A percentile compares a stretch with the other conserved stretches of the same genome.
These are phyloP conservation scores for Pseudozyma tsukubaensis DNA, from an alignment of 1,284 basidiomycete species.

Conservation along the genomic window DNA sequence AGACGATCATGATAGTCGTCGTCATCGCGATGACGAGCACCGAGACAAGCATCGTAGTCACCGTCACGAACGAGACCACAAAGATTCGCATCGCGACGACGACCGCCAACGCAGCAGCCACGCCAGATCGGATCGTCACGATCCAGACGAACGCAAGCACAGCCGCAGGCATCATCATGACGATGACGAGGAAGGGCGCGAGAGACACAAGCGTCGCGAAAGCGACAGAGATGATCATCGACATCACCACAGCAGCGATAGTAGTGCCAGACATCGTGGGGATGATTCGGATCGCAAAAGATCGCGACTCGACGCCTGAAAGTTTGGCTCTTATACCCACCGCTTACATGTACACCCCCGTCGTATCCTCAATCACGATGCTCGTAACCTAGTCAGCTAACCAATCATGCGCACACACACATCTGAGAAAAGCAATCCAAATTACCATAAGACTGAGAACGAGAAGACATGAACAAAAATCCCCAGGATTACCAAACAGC, in stretches of 20 bases:
- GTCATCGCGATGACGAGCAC: constrained; percentile 12
- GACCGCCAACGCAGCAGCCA: constrained; percentile 5
- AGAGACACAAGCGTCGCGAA: constrained; percentile 8
- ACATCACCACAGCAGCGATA: constrained; percentile 1
- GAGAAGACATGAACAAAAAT: too few species aligned
- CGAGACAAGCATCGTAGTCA: constrained; percentile 8
- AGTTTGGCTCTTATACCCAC: not conserved
- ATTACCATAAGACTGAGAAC: too few species aligned
- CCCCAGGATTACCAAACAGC: too few species aligned
- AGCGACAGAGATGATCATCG: constrained; percentile 2
- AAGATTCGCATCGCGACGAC: constrained; percentile 7
- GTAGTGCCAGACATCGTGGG: not conserved
- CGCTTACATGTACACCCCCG: not conserved
- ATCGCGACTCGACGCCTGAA: constrained; percentile 17
- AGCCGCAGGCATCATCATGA: not conserved
- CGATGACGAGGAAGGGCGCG: constrained; percentile 1
- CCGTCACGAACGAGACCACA: constrained; percentile 3
- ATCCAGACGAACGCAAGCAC: constrained; percentile 8
- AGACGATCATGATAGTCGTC: not conserved
- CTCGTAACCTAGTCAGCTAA: too few species aligned
- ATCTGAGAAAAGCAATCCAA: too few species aligned
- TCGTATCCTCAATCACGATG: not conserved
- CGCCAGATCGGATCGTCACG: constrained; percentile 11
- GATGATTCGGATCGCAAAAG: constrained; percentile 26
- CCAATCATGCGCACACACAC: too few species aligned